A percentile compares a stretch with the other conserved stretches of the same genome.
These are phyloP conservation scores for Tolypocladium inflatum DNA, from an alignment of 2,329 filamentous ascomycete genomes.

Conservation along the genomic window DNA sequence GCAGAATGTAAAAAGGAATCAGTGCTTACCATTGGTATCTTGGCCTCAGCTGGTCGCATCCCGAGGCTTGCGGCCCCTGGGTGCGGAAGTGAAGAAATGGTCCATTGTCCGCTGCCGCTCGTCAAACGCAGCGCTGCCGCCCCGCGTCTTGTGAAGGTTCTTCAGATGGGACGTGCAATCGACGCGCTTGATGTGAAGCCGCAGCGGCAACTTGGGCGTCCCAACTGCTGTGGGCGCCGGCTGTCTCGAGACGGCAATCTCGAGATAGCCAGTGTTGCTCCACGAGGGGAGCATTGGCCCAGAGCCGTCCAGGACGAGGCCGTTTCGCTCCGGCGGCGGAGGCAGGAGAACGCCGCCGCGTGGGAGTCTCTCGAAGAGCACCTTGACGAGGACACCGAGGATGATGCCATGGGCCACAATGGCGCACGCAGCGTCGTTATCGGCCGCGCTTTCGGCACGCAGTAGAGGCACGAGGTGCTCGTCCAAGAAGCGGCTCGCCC, in stretches of 20 bases:
- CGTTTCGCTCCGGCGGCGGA: conserved; percentile 5
- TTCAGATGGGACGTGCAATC: conserved; percentile 65
- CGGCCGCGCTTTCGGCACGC: not conserved
- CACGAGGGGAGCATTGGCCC: conserved; percentile 24
- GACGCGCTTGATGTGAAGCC: conserved; percentile 43
- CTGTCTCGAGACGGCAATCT: conserved; percentile 15
- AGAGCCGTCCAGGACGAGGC: not conserved
- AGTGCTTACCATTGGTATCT: conserved; percentile 27
- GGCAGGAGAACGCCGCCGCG: conserved; percentile 8
- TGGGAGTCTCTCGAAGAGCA: conserved; percentile 46
- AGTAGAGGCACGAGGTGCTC: conserved; percentile 48
- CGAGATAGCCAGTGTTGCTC: conserved; percentile 44
- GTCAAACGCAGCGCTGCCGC: conserved; percentile 70
- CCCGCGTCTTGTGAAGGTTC: conserved; percentile 67
- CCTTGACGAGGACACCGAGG: conserved; percentile 57
- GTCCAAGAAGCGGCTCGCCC: conserved; percentile 59
- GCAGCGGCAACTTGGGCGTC: conserved; percentile 22
- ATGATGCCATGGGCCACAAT: conserved; percentile 81
- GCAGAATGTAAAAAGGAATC: conserved; percentile 5
- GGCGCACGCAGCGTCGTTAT: conserved; percentile 31
- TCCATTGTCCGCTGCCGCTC: conserved; percentile 66
- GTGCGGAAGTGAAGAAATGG: conserved; percentile 56
- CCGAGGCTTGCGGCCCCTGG: not conserved
- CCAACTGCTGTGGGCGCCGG: conserved; percentile 10
- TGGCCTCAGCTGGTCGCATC: not conserved